A percentile compares a stretch with the other conserved stretches of the same genome.
phyloP scores from a whole-genome alignment of 306 rosid genomes.

The Trifolium subterraneum region DNA sequence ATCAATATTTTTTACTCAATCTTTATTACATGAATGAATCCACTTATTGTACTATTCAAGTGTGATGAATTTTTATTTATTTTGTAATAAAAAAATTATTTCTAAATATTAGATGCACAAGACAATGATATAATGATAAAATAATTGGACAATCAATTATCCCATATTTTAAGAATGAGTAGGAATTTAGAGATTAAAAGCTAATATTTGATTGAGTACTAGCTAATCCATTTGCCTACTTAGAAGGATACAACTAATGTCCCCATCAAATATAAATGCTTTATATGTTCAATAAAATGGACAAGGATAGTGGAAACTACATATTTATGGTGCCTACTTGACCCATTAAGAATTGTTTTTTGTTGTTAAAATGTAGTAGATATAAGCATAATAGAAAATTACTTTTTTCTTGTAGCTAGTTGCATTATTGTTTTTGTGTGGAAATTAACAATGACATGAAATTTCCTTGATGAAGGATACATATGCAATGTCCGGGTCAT shows the following conservation, averaged over 20 bases:
- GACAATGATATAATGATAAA: constrained; percentile 20
- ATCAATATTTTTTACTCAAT: too few relatives aligned
- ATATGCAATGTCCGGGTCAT: constrained; percentile 42
- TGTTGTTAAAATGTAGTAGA: constrained; percentile 49
- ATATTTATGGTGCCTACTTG: constrained; percentile 31
- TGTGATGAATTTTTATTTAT: background rate
- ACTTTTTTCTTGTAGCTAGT: constrained; percentile 35
- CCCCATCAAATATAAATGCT: constrained; percentile 40
- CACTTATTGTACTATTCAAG: background rate
- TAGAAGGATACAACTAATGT: constrained; percentile 42
- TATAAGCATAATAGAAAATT: constrained; percentile 44
- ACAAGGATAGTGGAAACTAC: constrained; percentile 34
- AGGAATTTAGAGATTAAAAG: constrained; percentile 16
- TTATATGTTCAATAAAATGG: constrained; percentile 38
- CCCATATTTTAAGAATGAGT: constrained; percentile 15
- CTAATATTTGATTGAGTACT: constrained; percentile 39
- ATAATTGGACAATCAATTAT: constrained; percentile 12
- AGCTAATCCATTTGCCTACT: constrained; percentile 46
- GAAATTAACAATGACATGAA: constrained; percentile 51
- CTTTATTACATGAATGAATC: too few relatives aligned
- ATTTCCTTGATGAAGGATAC: constrained; percentile 40
- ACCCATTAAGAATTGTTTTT: constrained; percentile 45
- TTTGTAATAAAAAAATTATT: too few relatives aligned
- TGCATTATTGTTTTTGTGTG: constrained; percentile 45
- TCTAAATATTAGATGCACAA: constrained; percentile 18